Evolutionary conservation across 164 flowering plant genomes (phyloP).

Genomic region (Magnolia officinalis): DNA sequence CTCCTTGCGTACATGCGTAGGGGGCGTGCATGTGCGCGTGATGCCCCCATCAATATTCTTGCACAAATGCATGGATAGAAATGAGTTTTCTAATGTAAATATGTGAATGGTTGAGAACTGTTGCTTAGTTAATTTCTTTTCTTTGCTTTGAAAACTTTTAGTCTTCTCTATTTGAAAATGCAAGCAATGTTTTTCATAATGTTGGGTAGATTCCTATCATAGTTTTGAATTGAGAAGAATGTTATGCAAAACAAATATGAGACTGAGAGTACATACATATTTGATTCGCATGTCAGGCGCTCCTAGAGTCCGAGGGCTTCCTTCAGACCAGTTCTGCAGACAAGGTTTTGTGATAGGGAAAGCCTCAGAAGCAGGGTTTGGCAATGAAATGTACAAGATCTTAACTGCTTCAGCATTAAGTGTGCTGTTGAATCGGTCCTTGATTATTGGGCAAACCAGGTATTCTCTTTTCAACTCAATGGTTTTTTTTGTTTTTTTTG

Average conservation of each 20-base stretch:
- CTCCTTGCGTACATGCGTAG: too few species aligned
- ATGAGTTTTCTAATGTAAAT: too few species aligned
- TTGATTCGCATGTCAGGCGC: constrained; percentile 57
- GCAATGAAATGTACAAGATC: constrained; percentile 98
- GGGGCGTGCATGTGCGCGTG: too few species aligned
- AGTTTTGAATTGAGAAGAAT: background rate
- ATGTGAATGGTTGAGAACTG: too few species aligned
- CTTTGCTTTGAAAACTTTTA: too few species aligned
- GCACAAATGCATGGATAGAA: too few species aligned
- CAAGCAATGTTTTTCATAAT: too few species aligned
- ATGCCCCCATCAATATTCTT: too few species aligned
- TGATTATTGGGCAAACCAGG: constrained; percentile 99
- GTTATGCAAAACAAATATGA: background rate
- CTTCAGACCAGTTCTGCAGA: constrained; percentile 77
- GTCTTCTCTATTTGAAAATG: too few species aligned
- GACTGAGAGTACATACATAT: constrained; percentile 13
- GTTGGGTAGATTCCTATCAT: too few species aligned
- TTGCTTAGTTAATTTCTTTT: too few species aligned
- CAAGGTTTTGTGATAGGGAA: constrained; percentile 95
- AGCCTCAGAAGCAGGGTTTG: constrained; percentile 95
- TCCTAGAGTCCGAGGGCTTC: constrained; percentile 57
- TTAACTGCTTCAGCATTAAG: constrained; percentile 83
- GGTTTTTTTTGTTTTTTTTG: background rate
- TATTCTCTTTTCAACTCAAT: constrained; percentile 67
- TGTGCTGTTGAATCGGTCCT: constrained; percentile 81